Conservation (phyloP, 2,329 filamentous ascomycete genomes). For the Chaetothyriales sp. region DNA sequence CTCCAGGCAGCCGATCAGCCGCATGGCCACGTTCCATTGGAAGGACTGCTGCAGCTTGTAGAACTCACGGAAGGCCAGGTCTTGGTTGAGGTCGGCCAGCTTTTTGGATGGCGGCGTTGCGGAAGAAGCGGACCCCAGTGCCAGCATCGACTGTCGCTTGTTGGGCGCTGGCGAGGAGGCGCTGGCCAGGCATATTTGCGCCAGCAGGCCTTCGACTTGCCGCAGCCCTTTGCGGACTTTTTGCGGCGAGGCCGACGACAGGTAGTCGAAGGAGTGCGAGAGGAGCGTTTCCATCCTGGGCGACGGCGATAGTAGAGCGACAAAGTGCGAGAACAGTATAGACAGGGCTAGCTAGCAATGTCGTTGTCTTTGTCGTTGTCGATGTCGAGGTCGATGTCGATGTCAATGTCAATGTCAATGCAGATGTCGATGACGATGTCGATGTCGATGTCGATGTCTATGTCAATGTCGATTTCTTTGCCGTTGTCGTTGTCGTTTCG, state of each 20-base stretch:
- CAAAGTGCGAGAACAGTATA: not conserved
- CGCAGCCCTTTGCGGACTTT: constrained; percentile 89
- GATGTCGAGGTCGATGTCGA: too few species aligned
- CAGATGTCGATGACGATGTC: too few species aligned
- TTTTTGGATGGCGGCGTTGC: not conserved
- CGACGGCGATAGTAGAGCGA: not conserved
- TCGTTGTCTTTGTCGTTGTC: too few species aligned
- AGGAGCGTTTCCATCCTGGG: constrained; percentile 72
- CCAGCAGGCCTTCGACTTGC: constrained; percentile 85
- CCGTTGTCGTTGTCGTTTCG: too few species aligned
- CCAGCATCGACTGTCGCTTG: constrained; percentile 30
- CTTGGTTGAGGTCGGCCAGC: constrained; percentile 34
- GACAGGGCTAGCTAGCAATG: too few species aligned
- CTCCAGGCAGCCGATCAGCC: constrained; percentile 74
- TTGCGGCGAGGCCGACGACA: constrained; percentile 76
- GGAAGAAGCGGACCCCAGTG: constrained; percentile 25
- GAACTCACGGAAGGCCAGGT: constrained; percentile 88
- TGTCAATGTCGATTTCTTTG: too few species aligned
- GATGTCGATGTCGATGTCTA: too few species aligned
- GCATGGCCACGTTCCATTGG: constrained; percentile 89
- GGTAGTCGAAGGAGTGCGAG: constrained; percentile 88
- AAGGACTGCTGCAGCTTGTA: constrained; percentile 95
- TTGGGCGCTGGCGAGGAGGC: constrained; percentile 23
- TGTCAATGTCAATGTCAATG: too few species aligned
- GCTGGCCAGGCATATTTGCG: constrained; percentile 75